phyloP scores from a whole-genome alignment of 2,329 filamentous ascomycete genomes.

The Hortaea werneckii region DNA sequence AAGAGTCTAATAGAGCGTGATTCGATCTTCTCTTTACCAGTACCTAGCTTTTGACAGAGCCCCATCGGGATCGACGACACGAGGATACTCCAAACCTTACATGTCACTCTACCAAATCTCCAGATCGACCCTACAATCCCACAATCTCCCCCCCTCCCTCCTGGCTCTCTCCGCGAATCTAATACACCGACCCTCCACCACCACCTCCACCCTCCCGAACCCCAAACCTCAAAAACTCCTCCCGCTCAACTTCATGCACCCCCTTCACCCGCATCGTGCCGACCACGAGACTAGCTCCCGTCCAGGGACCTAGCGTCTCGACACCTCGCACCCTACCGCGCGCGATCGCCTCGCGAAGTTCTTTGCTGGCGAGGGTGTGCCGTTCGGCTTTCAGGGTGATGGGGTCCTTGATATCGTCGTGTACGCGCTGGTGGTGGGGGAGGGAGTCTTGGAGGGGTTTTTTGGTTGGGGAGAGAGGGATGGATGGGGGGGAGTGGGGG shows the following conservation, averaged over 20 bases:
- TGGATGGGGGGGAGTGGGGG: background rate
- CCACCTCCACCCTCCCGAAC: too few relatives aligned
- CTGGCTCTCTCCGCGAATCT: too few relatives aligned
- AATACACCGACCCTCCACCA: too few relatives aligned
- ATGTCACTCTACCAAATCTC: too few relatives aligned
- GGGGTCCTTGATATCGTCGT: constrained; percentile 22
- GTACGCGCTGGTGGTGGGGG: constrained; percentile 9
- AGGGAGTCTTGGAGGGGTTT: too few relatives aligned
- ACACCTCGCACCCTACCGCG: constrained; percentile 49
- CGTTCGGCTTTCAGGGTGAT: constrained; percentile 50
- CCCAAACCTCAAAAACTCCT: constrained; percentile 61
- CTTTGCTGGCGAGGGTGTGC: constrained; percentile 21
- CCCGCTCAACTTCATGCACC: constrained; percentile 59
- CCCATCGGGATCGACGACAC: too few relatives aligned
- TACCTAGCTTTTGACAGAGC: too few relatives aligned
- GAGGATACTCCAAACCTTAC: too few relatives aligned
- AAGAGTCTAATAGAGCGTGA: too few relatives aligned
- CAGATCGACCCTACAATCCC: too few relatives aligned
- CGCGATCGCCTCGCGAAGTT: constrained; percentile 20
- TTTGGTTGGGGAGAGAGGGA: background rate
- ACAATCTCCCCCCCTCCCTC: too few relatives aligned
- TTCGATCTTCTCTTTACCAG: too few relatives aligned
- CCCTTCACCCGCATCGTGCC: constrained; percentile 52
- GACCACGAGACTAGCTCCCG: constrained; percentile 60
- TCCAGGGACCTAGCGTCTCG: constrained; percentile 63